Conservation (phyloP, 441 rosid genomes). For the Bruguiera hainesii region DNA sequence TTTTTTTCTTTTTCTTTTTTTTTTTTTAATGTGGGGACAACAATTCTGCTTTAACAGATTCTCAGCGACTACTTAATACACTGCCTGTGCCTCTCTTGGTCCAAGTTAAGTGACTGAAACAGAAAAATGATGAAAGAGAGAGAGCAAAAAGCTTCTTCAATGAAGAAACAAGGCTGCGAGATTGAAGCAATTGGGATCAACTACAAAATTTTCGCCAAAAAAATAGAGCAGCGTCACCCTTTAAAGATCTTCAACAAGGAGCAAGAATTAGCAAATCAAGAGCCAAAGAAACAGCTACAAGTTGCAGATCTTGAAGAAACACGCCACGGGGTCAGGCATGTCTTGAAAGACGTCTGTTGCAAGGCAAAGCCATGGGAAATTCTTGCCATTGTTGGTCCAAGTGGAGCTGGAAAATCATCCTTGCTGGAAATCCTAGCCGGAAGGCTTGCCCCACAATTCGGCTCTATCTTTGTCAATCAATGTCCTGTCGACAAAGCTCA, state of each 20-base stretch:
- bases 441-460: constrained; percentile 51
- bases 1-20: not conserved
- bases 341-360: constrained; percentile 63
- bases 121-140: constrained; percentile 9
- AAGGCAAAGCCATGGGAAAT: constrained; percentile 91
- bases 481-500: constrained; percentile 49
- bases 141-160: constrained; percentile 16
- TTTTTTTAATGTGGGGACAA: not conserved
- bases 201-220: constrained; percentile 43
- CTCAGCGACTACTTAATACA: too few species aligned
- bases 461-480: constrained; percentile 59
- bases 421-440: constrained; percentile 77
- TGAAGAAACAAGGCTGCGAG: constrained; percentile 86
- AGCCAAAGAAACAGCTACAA: constrained; percentile 15
- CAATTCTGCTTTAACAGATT: not conserved
- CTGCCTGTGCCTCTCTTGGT: constrained; percentile 6
- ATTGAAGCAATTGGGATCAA: constrained; percentile 71
- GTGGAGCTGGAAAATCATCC: constrained; percentile 94
- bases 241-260: constrained; percentile 37
- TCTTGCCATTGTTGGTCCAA: constrained; percentile 92
- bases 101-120: not conserved
- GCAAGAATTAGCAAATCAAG: constrained; percentile 22
- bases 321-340: constrained; percentile 35
- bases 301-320: constrained; percentile 19
- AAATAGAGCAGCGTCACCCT: constrained; percentile 25